A percentile compares a stretch with the other conserved stretches of the same genome.
Evolutionary conservation across 192 early-diverging fungal species (phyloP).

Genomic region (Backusella morwellensis): DNA sequence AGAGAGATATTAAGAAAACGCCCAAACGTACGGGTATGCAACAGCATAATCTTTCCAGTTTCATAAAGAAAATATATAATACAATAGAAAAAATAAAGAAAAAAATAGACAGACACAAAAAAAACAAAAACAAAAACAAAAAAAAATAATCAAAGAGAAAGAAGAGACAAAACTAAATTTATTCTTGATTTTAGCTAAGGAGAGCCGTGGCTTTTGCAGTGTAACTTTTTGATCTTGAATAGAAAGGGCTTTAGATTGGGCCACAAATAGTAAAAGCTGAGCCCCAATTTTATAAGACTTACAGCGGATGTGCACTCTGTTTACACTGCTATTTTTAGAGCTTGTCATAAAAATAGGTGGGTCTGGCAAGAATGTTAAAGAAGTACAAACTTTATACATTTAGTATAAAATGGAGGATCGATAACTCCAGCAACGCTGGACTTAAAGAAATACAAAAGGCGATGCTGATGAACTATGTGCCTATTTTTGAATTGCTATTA

Average conservation of each 20-base stretch:
- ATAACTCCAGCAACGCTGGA: too few species aligned
- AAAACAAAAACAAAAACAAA: neutral
- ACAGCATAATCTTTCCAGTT: neutral
- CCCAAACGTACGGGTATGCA: neutral
- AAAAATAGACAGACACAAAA: neutral
- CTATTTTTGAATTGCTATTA: neutral
- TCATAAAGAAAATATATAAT: neutral
- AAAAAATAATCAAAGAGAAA: neutral
- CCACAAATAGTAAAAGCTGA: neutral
- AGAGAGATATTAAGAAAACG: neutral
- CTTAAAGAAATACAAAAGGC: too few species aligned
- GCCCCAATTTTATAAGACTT: neutral
- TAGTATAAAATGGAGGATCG: too few species aligned
- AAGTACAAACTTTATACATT: neutral
- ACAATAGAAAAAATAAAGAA: neutral
- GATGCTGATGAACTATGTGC: neutral
- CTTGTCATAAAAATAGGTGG: neutral
- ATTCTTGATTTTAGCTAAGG: neutral
- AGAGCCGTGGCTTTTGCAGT: neutral
- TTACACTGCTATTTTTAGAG: neutral
- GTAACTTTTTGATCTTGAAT: slow-evolving; percentile 1
- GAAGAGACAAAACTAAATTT: neutral
- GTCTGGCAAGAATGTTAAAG: neutral
- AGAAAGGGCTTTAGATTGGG: slow-evolving; percentile 3
- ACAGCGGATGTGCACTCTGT: neutral